These are phyloP conservation scores for Ustanciosporium gigantosporum DNA, from an alignment of 1,284 basidiomycete genomes.

Conservation along the genomic window DNA sequence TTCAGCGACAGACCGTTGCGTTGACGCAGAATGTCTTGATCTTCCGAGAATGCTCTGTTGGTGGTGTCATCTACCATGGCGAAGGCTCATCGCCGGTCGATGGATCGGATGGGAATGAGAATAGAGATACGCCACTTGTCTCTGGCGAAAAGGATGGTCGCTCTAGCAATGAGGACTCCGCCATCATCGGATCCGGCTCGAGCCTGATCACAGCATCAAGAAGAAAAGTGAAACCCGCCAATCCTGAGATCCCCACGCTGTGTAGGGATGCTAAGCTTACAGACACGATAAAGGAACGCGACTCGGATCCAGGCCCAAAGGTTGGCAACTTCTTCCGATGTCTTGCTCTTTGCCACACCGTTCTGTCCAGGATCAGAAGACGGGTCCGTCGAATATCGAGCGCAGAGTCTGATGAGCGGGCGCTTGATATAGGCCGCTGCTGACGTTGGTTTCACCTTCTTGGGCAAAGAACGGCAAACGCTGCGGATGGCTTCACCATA, in stretches of 20 bases:
- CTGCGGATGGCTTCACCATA: constrained; percentile 82
- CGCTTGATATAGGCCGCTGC: constrained; percentile 95
- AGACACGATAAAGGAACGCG: constrained; percentile 63
- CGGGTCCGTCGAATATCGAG: constrained; percentile 85
- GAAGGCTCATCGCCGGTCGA: constrained; percentile 61
- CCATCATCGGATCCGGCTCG: constrained; percentile 7
- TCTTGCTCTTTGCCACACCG: constrained; percentile 93
- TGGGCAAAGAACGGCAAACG: constrained; percentile 79
- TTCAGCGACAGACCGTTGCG: constrained; percentile 97
- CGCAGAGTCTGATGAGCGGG: constrained; percentile 94
- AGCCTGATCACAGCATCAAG: constrained; percentile 9
- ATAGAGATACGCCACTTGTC: no score
- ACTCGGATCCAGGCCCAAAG: constrained; percentile 71
- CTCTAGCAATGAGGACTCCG: constrained; percentile 17
- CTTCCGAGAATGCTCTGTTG: constrained; percentile 89
- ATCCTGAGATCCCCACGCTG: constrained; percentile 65
- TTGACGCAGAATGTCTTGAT: constrained; percentile 95
- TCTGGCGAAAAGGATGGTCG: constrained; percentile 30
- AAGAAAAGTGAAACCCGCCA: constrained; percentile 58
- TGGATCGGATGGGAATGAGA: no score
- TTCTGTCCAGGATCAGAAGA: constrained; percentile 66
- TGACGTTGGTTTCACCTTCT: constrained; percentile 90
- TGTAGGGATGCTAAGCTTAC: constrained; percentile 69
- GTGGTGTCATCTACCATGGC: constrained; percentile 77
- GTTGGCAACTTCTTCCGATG: constrained; percentile 90